Evolutionary conservation across 139 green algal genomes (phyloP).

Genomic region (Picochlorum sp.): DNA sequence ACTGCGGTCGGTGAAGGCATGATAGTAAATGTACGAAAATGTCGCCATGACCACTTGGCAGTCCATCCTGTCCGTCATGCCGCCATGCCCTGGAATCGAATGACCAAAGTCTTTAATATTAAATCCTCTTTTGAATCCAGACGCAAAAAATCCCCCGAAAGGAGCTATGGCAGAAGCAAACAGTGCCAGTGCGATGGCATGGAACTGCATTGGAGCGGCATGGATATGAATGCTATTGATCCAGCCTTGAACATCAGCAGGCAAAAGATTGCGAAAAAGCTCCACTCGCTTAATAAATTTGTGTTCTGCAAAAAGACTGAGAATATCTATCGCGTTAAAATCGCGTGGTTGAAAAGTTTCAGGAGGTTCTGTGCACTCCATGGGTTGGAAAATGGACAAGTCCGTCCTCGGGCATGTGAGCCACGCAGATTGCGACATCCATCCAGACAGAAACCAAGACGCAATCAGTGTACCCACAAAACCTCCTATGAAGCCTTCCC

Average conservation of each 20-base stretch:
- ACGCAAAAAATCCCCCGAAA: constrained; percentile 97
- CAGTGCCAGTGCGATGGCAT: constrained; percentile 58
- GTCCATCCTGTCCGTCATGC: constrained; percentile 97
- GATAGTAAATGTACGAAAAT: constrained; percentile 93
- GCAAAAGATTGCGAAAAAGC: constrained; percentile 10
- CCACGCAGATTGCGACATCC: constrained; percentile 69
- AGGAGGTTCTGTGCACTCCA: constrained; percentile 40
- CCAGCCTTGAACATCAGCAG: neutral
- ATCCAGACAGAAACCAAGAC: constrained; percentile 62
- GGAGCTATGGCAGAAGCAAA: constrained; percentile 94
- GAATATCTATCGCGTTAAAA: constrained; percentile 40
- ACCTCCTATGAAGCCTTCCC: constrained; percentile 95
- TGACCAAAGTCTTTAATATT: constrained; percentile 99
- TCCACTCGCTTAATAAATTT: neutral
- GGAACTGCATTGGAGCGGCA: constrained; percentile 45
- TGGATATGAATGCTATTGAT: constrained; percentile 8
- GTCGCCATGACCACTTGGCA: constrained; percentile 97
- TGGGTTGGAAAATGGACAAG: constrained; percentile 50
- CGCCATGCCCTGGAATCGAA: constrained; percentile 94
- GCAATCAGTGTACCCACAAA: constrained; percentile 67
- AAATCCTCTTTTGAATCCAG: constrained; percentile 97
- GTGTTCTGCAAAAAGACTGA: constrained; percentile 3
- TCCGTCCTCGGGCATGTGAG: constrained; percentile 79
- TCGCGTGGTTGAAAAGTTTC: constrained; percentile 44
- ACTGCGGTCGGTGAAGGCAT: constrained; percentile 58